Evolutionary conservation across 129 eudicot genomes (phyloP), one percentile per base, ranked within the genome.

Genomic region (Tanacetum coccineum): DNA sequence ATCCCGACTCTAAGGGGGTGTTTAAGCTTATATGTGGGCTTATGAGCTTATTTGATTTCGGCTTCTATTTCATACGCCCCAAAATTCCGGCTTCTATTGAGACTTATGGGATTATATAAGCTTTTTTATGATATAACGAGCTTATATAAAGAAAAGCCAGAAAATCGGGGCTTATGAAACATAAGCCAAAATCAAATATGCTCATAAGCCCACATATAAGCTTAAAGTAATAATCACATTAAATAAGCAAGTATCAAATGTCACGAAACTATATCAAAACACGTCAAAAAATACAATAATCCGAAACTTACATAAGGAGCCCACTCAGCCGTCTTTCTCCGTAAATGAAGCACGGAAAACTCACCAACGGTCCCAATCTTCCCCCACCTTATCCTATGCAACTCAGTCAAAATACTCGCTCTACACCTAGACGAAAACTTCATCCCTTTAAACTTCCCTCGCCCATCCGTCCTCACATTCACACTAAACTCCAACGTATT

Each of bases 391-490:
- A 94, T 80, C 70, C 93, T 78, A 72, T 94, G 95, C 87, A 94
- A 68, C 74, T 87, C 97, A 5, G 97, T 89, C 84, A 94, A 68
- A 50, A 94, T 84, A 83, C 97, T 87, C 2, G 93, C 99, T 67
- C 97, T 72, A 45, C 72, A 87, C 82, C 67, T 84, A 10, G 97
- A 94, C 25, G 99, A 94, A 30, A 89, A 84, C 75, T 89, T 94
- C 6, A 84, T 75, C 3, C 79, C 80, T 76, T 84, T 94, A 62
- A 82, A 94, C 77, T 94, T 94, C 65, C 99, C 99, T 47, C 81
- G 81, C 36, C 99, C 93, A 83, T 94, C 99, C 1, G 95, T 83
- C 76, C 99, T 74, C 39, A 94, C 88, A 78, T 74, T 94, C 21
- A 94, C 62, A 80, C 36, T 86, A 46, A 94, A 89, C 90, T 94